Conservation (phyloP, 345 rosid genomes). For the Euphorbia peplus region DNA sequence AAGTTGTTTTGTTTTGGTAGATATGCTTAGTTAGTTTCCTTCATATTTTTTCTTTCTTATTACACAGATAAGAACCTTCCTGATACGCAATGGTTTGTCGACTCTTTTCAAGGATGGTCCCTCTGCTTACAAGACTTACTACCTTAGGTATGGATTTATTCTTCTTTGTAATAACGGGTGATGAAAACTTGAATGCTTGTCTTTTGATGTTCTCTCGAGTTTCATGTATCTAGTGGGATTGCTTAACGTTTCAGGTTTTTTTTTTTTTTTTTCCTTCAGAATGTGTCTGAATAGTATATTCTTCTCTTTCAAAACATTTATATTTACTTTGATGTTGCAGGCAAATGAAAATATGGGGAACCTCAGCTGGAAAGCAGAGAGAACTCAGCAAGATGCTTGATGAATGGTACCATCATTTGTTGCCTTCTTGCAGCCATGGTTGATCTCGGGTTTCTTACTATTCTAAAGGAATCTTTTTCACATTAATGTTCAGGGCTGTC, state of each 20-base stretch:
- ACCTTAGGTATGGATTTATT: constrained; percentile 48
- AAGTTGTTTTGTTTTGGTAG: neutral
- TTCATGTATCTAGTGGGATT: neutral
- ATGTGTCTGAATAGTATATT: neutral
- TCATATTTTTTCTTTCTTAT: neutral
- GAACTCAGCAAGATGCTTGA: constrained; percentile 89
- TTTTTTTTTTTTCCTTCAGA: too few species aligned
- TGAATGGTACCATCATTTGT: constrained; percentile 68
- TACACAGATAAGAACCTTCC: constrained; percentile 81
- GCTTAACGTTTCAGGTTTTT: neutral
- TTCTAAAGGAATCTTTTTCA: constrained; percentile 2
- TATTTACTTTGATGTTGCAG: constrained; percentile 30
- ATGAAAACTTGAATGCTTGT: neutral
- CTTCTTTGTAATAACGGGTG: neutral
- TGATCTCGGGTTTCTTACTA: neutral
- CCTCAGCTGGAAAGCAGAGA: constrained; percentile 74
- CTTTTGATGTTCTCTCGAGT: neutral
- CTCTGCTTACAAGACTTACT: constrained; percentile 74
- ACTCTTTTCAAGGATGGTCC: constrained; percentile 85
- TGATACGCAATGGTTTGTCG: constrained; percentile 91
- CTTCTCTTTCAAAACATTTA: neutral
- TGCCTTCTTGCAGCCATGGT: neutral
- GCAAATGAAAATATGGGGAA: constrained; percentile 90
- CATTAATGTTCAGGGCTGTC: constrained; percentile 55
- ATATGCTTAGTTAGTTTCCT: constrained; percentile 2